Evolutionary conservation across 192 early-diverging fungal genomes (phyloP), one percentile per base, ranked within the genome.

Genomic region (Spizellomyces sp.): DNA sequence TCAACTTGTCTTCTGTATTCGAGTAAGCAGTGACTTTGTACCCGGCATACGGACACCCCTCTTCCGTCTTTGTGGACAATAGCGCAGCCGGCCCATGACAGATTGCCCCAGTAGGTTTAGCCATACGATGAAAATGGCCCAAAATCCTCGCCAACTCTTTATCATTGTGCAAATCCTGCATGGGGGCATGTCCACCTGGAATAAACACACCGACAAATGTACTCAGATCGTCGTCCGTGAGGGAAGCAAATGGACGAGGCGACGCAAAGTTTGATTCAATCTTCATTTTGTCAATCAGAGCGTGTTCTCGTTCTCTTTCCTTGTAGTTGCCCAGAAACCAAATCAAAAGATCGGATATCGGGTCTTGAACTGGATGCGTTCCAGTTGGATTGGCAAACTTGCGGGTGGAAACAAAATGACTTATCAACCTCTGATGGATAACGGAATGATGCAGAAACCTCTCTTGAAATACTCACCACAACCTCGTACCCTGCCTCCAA

Each of bases 131-230:
- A 60, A 71, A 71, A 62, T 71, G 62, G 5, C 17, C 19, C 48
- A 71, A 22, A 50, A 71, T 71, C 12, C 70, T 45, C 7, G 61
- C 70, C 5, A 71, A 50, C 9, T 71, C 62, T 46, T 46, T 50
- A n/a, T 64, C 47, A 6, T 44, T 36, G 6, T 45, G 21, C 9
- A 71, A 62, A 48, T 71, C 70, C 62, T 62, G 41, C 70, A 71
- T 64, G 44, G 70, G 70, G 4, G 70, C 70, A 43, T 71, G 70
- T 8, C 70, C 70, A 19, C 70, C 70, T 15, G 70, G 70, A 52
- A 71, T 56, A 42, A 71, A 71, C 21, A 71, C 27, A 42, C 70
- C 70, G 17, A 15, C 27, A 47, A 64, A 71, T 0, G 62, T 56
- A 10, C 12, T 14, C n/a, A 71, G 52, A 9, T 71, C 70, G n/a